Evolutionary conservation across 768 basidiomycete species (phyloP).

Genomic region (Tremella yokohamensis): DNA sequence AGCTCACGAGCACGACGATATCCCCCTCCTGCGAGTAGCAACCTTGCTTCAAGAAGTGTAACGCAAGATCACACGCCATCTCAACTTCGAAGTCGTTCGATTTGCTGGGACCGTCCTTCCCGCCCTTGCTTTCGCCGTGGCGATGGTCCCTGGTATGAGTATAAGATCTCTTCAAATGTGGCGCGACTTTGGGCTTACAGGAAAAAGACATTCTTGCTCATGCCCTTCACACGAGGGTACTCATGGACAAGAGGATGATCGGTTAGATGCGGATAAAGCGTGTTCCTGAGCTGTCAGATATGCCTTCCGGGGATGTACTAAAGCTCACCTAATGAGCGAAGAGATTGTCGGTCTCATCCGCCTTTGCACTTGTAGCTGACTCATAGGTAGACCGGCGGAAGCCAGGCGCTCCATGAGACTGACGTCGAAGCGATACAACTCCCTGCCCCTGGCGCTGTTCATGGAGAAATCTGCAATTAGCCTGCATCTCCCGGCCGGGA

Average conservation of each 20-base stretch:
- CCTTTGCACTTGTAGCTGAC: slow-evolving; percentile 67
- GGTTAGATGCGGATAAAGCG: slow-evolving; percentile 13
- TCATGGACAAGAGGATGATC: slow-evolving; percentile 9
- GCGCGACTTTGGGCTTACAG: slow-evolving; percentile 42
- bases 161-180: not conserved
- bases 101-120: slow-evolving; percentile 64
- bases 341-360: slow-evolving; percentile 73
- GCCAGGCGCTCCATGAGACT: slow-evolving; percentile 74
- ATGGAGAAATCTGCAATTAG: slow-evolving; percentile 62
- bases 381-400: slow-evolving; percentile 61
- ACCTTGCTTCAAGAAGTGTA: slow-evolving; percentile 60
- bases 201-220: slow-evolving; percentile 66
- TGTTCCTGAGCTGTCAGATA: not conserved
- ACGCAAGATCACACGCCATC: slow-evolving; percentile 59
- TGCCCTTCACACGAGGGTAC: slow-evolving; percentile 52
- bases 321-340: slow-evolving; percentile 57
- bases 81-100: slow-evolving; percentile 64
- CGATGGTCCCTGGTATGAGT: slow-evolving; percentile 53
- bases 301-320: too few species aligned
- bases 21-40: slow-evolving; percentile 56
- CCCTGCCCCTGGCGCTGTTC: slow-evolving; percentile 61
- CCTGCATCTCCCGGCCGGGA: slow-evolving; percentile 61
- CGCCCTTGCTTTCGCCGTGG: slow-evolving; percentile 61
- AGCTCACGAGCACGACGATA: slow-evolving; percentile 56
- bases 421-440: slow-evolving; percentile 66